Conservation (phyloP, 2,329 filamentous ascomycete genomes). For the Alternaria incomplexa region DNA sequence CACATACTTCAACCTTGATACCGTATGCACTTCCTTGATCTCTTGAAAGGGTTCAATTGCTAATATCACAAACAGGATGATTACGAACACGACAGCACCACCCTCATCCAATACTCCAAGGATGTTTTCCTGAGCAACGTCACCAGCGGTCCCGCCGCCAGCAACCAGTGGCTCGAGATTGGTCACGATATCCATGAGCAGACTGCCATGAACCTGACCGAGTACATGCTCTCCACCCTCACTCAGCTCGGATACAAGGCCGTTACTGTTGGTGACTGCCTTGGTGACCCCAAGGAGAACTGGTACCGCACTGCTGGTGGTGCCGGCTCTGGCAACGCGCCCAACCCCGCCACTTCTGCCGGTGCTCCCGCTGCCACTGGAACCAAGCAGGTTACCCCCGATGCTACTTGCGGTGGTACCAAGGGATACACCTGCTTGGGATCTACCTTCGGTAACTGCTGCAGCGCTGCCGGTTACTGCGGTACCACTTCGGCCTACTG, state of each 20-base stretch:
- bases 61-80: slow-evolving; percentile 51
- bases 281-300: slow-evolving; percentile 53
- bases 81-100: slow-evolving; percentile 61
- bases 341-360: slow-evolving; percentile 4
- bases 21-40: slow-evolving; percentile 25
- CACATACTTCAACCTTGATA: slow-evolving; percentile 66
- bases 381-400: slow-evolving; percentile 44
- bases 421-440: slow-evolving; percentile 51
- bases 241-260: slow-evolving; percentile 51
- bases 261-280: slow-evolving; percentile 57
- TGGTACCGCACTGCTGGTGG: slow-evolving; percentile 56
- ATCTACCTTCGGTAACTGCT: slow-evolving; percentile 53
- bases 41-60: background rate
- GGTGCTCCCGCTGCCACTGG: slow-evolving; percentile 19
- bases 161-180: slow-evolving; percentile 57
- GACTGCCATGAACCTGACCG: slow-evolving; percentile 53
- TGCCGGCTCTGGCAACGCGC: slow-evolving; percentile 36
- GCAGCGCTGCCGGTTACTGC: slow-evolving; percentile 47
- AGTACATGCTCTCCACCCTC: slow-evolving; percentile 52
- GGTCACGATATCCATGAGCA: slow-evolving; percentile 58
- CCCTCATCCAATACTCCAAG: slow-evolving; percentile 60
- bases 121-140: slow-evolving; percentile 59
- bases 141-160: slow-evolving; percentile 33
- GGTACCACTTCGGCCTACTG: slow-evolving; percentile 33
- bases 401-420: slow-evolving; percentile 52